phyloP scores from a whole-genome alignment of 768 basidiomycete genomes.

The Clavulina sp. region DNA sequence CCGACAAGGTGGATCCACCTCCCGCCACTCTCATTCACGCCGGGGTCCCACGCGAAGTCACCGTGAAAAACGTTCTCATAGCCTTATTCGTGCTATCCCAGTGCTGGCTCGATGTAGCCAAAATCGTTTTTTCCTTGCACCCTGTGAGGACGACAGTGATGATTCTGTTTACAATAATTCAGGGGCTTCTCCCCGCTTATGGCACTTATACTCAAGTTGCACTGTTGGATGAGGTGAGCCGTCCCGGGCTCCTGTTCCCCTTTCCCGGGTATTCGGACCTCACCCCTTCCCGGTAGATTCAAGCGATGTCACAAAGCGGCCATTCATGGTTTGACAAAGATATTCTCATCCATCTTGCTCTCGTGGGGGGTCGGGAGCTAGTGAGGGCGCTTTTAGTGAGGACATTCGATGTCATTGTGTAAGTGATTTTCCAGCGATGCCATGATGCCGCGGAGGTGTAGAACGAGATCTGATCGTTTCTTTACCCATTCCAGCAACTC shows the following conservation, averaged over 20 bases:
- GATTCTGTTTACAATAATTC: constrained; percentile 46
- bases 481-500: constrained; percentile 27
- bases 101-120: constrained; percentile 39
- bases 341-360: constrained; percentile 37
- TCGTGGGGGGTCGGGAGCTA: constrained; percentile 44
- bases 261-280: constrained; percentile 1
- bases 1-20: neutral
- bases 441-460: constrained; percentile 7
- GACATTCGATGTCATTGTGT: constrained; percentile 56
- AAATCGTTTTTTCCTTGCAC: constrained; percentile 35
- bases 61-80: constrained; percentile 34
- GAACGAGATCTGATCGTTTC: too few relatives aligned
- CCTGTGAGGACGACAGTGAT: constrained; percentile 55
- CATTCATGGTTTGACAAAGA: constrained; percentile 24
- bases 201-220: constrained; percentile 74
- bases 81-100: constrained; percentile 37
- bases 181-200: constrained; percentile 65
- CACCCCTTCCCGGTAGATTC: constrained; percentile 33
- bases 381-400: constrained; percentile 45
- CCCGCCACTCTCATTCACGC: constrained; percentile 22
- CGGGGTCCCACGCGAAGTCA: constrained; percentile 53
- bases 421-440: constrained; percentile 19
- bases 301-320: constrained; percentile 50
- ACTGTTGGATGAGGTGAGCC: constrained; percentile 63
- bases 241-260: constrained; percentile 3